Conservation (phyloP, 164 flowering plant species). For the Umbilicus rupestris region DNA sequence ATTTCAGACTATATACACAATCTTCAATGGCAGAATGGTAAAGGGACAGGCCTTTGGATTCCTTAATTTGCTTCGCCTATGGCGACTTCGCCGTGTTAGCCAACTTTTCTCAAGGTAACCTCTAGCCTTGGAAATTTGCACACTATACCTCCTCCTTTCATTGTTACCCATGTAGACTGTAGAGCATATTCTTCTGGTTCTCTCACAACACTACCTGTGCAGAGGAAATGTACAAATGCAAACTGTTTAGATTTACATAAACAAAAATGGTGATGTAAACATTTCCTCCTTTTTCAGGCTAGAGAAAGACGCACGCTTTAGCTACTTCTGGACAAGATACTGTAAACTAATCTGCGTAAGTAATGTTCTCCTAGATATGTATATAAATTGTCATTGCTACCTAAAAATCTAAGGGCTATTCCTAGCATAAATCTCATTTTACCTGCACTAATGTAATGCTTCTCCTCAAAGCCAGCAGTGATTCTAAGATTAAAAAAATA, state of each 20-base stretch:
- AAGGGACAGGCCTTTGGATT: slow-evolving; percentile 39
- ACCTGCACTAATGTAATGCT: background rate
- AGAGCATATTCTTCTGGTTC: too few relatives aligned
- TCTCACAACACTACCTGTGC: background rate
- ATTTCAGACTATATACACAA: slow-evolving; percentile 36
- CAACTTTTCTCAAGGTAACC: slow-evolving; percentile 52
- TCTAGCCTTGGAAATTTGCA: background rate
- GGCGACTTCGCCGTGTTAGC: slow-evolving; percentile 77
- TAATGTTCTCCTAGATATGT: background rate
- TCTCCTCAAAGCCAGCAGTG: background rate
- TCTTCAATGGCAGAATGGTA: slow-evolving; percentile 30
- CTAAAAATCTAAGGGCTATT: too few relatives aligned
- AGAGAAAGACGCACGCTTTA: slow-evolving; percentile 78
- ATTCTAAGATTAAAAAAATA: background rate
- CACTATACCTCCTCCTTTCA: too few relatives aligned
- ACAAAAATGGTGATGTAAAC: background rate
- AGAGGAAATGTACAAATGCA: background rate
- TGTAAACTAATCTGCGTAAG: slow-evolving; percentile 53
- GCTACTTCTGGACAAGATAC: slow-evolving; percentile 71
- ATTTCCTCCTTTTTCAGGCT: slow-evolving; percentile 32
- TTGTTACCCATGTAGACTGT: background rate
- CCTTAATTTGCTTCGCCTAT: slow-evolving; percentile 73
- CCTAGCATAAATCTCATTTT: too few relatives aligned
- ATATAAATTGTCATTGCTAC: background rate
- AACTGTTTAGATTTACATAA: too few relatives aligned